phyloP scores from a whole-genome alignment of 139 green algal species.

The Picochlorum costavermella region DNA sequence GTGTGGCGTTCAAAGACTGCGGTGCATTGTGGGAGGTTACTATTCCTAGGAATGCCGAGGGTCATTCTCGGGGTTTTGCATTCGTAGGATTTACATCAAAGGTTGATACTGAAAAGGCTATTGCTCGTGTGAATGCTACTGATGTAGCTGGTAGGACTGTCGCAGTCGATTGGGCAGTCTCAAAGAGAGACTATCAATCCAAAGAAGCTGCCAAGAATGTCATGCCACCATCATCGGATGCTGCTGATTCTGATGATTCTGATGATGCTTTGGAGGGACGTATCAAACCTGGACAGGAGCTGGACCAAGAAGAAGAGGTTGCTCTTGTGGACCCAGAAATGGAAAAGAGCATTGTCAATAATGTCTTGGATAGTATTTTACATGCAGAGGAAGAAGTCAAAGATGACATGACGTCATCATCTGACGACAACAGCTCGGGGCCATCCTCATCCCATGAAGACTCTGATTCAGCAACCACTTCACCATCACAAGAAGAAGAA shows the following conservation, averaged over 20 bases:
- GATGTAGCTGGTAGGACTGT: constrained; percentile 56
- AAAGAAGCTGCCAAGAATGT: not conserved
- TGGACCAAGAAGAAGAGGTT: constrained; percentile 15
- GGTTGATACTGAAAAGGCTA: constrained; percentile 62
- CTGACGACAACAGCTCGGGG: not conserved
- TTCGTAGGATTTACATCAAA: constrained; percentile 75
- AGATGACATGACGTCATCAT: not conserved
- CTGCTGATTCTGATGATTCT: not conserved
- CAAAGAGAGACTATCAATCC: constrained; percentile 58
- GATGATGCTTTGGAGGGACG: not conserved
- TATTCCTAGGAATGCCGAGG: constrained; percentile 47
- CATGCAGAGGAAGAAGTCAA: not conserved
- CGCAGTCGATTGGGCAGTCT: constrained; percentile 84
- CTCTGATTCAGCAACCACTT: too few relatives aligned
- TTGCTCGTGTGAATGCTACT: constrained; percentile 67
- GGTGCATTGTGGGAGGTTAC: constrained; percentile 74
- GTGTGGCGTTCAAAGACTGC: constrained; percentile 21
- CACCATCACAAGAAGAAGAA: too few relatives aligned
- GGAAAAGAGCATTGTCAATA: constrained; percentile 21
- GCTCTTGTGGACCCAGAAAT: constrained; percentile 20
- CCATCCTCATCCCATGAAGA: too few relatives aligned
- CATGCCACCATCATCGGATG: not conserved
- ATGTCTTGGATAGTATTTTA: constrained; percentile 18
- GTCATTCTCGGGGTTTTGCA: constrained; percentile 70
- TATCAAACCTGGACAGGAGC: not conserved